Evolutionary conservation across 1,139 yeast species (phyloP), one percentile per base, ranked within the genome.

Genomic region (Suhomyces kunorum): DNA sequence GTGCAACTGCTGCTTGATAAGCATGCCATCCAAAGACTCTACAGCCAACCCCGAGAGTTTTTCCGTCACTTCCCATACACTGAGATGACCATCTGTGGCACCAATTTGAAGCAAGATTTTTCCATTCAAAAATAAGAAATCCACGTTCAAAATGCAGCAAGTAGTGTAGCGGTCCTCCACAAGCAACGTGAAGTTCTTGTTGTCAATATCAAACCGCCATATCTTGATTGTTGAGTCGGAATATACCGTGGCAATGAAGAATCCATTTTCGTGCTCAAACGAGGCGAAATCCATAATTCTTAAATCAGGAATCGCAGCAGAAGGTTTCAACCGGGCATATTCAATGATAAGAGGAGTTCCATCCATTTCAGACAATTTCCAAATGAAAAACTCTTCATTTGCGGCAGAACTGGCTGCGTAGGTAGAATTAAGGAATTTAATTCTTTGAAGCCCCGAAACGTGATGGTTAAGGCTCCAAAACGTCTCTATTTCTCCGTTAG

Each of bases 211-310:
- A 51, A 80, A 81, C 43, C 65, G 60, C 83, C 90, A 87, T 0
- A 85, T 35, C 48, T 80, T 82, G 35, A 92, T 75, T 6, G 76
- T 68, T 1, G 98, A 90, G 56, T 92, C 90, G 0, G 98, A 90
- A 56, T 87, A 92, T 0, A 84, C 95, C 0, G 89, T 77, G 1
- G 78, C 76, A 6, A 89, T 53, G 2, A 83, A 51, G 46, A 81
- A 78, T 7, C 80, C 80, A 5, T 55, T 54, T 1, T 66, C 57
- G 14, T 30, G 12, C 28, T 66, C 64, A 18, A 68, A 48, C 5
- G 77, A 66, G 42, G 74, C 81, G 56, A 88, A 85, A 59, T 86
- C 95, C 96, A 89, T 90, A 34, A 90, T 81, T 50, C 98, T 72
- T 45, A 92, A 68, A 58, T 92, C 98, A 0, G 95, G 95, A 38